Evolutionary conservation across 495 filamentous ascomycete genomes (phyloP).

Genomic region (Hypoxylon trugodes): DNA sequence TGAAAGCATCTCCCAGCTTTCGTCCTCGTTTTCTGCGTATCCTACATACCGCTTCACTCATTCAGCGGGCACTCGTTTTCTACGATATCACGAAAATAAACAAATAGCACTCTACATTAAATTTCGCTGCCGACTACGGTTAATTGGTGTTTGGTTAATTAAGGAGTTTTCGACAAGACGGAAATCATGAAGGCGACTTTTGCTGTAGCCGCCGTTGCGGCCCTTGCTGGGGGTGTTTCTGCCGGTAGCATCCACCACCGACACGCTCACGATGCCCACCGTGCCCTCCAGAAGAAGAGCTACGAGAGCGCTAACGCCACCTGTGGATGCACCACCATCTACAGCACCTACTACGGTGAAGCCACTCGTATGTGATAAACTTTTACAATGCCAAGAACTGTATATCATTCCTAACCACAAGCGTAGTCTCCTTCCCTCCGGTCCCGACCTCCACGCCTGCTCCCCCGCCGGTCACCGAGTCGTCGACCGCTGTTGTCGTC

Average conservation of each 20-base stretch:
- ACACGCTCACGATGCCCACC: constrained; percentile 67
- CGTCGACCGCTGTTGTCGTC: constrained; percentile 53
- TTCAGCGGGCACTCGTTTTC: constrained; percentile 92
- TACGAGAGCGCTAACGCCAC: constrained; percentile 47
- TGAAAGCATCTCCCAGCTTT: constrained; percentile 64
- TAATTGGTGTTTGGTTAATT: constrained; percentile 23
- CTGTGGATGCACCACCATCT: constrained; percentile 73
- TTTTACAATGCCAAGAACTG: background rate
- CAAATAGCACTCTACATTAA: constrained; percentile 44
- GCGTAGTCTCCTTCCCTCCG: constrained; percentile 48
- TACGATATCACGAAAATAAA: constrained; percentile 48
- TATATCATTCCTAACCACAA: constrained; percentile 11
- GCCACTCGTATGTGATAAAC: constrained; percentile 61
- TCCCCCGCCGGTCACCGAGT: constrained; percentile 32
- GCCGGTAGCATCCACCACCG: constrained; percentile 59
- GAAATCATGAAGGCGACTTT: constrained; percentile 72
- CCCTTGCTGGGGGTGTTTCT: constrained; percentile 68
- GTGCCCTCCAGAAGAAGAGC: constrained; percentile 57
- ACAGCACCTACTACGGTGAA: constrained; percentile 64
- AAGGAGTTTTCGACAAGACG: constrained; percentile 30
- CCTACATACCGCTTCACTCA: constrained; percentile 90
- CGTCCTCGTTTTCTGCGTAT: constrained; percentile 55
- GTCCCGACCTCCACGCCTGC: constrained; percentile 45
- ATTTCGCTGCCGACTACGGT: constrained; percentile 20
- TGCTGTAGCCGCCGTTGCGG: constrained; percentile 70